Percentiles rank a stretch among this genome's conserved stretches.
These are phyloP conservation scores for Kingdonia uniflora DNA, from an alignment of 164 flowering plant genomes.

Conservation along the genomic window DNA sequence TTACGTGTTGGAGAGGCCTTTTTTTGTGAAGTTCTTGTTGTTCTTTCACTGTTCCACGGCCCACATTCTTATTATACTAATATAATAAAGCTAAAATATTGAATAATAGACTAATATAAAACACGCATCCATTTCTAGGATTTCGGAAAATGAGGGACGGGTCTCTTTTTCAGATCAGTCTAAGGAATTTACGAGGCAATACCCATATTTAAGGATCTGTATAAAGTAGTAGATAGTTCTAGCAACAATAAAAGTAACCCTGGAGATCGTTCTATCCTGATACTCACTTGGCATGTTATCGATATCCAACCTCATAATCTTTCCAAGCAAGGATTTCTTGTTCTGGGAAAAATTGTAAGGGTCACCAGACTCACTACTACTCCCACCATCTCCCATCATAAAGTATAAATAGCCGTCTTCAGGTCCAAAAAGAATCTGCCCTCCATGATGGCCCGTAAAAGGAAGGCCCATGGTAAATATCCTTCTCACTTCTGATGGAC, in stretches of 20 bases:
- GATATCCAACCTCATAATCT: conserved; percentile 78
- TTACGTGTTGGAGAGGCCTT: too few relatives aligned
- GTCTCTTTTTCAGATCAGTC: background rate
- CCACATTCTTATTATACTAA: too few relatives aligned
- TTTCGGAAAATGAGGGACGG: background rate
- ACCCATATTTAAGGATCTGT: background rate
- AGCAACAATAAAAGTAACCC: background rate
- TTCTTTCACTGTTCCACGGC: too few relatives aligned
- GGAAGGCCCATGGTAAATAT: conserved; percentile 94
- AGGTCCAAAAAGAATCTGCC: conserved; percentile 92
- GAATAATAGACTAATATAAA: too few relatives aligned
- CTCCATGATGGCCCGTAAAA: conserved; percentile 72
- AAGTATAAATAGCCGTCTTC: conserved; percentile 75
- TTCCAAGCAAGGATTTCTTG: conserved; percentile 92
- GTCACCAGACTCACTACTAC: conserved; percentile 67
- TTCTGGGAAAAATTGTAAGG: conserved; percentile 81
- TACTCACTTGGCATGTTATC: conserved; percentile 72
- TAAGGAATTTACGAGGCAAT: background rate
- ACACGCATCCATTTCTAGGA: background rate
- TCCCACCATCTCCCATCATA: conserved; percentile 98
- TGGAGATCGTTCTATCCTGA: background rate
- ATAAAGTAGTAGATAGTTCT: background rate
- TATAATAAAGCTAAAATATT: too few relatives aligned
- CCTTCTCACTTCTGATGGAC: conserved; percentile 76
- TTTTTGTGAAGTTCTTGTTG: too few relatives aligned